Percentiles rank a stretch among this genome's conserved stretches.
These are phyloP conservation scores for Nicotiana otophora DNA, from an alignment of 257 asterid species.

Conservation along the genomic window DNA sequence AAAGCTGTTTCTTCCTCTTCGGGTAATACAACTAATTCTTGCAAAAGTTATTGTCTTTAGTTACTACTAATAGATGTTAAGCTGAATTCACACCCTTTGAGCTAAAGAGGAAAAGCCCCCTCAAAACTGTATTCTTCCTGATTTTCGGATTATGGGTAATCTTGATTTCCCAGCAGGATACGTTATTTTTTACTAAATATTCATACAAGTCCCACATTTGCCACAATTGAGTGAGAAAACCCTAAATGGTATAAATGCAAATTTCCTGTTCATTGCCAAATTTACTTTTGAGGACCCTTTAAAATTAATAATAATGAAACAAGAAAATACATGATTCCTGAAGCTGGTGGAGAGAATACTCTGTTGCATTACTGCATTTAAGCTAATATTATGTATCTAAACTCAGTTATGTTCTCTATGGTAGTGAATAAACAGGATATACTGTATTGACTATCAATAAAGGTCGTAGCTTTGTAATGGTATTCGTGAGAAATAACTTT, in stretches of 20 bases:
- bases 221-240: background rate
- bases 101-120: background rate
- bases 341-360: background rate
- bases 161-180: background rate
- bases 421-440: background rate
- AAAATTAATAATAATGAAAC: background rate
- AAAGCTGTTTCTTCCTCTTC: slow-evolving; percentile 47
- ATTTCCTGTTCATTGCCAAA: background rate
- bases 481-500: background rate
- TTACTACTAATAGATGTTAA: background rate
- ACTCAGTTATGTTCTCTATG: background rate
- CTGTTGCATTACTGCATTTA: background rate
- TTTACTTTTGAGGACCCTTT: background rate
- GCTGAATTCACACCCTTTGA: background rate
- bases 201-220: background rate
- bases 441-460: background rate
- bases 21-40: slow-evolving; percentile 32
- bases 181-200: background rate
- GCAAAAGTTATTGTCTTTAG: background rate
- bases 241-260: background rate
- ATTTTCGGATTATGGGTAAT: background rate
- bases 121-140: background rate
- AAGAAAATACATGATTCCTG: background rate
- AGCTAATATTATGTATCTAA: background rate
- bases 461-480: background rate